Base-by-base conservation (phyloP, 2,329 filamentous ascomycete genomes). In the Penicillium italicum region DNA sequence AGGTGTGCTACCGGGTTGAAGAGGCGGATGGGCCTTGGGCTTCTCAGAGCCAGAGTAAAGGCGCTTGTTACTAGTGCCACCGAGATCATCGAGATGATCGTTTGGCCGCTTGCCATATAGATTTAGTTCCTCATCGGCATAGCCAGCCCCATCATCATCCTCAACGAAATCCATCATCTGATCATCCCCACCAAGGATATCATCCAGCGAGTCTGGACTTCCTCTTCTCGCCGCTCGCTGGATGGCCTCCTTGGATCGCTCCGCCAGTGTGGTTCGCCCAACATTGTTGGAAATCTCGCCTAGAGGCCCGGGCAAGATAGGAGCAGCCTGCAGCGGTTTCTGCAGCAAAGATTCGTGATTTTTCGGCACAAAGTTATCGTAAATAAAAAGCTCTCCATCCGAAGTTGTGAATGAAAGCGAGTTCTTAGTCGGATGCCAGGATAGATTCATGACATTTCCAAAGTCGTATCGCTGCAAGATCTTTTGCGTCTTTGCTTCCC, bases 71-170 rank as follows among this genome's bases (percentile, higher is more conserved):
- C 73, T 69, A 48, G 74, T 71, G 24, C 74, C 77, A 56, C 77
- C 74, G 12, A 73, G 61, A 5, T 75, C 74, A 48, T 76, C 77
- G 3, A 80, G 64, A 66, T 82, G 76, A 31, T 71, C 77, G 60
- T 79, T 81, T 20, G 79, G 76, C 45, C 87, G 81, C 68, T 90
- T 90, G 5, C 86, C 84, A 57, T 79, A 85, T 64, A 74, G 74
- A 59, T 86, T 89, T 18, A 86, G 77, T 9, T 79, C 84, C 38
- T 87, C 63, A 9, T 57, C 76, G 1, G 86, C 83, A 73, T 97
- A 97, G 40, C 93, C 94, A 33, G 91, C 93, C 11, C 92, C 92
- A 69, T 99, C 94, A 61, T 99, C 94, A 66, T 99, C 94, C 5
- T 91, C 86, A 1, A 99, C 90, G 70, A 97, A 99, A 60, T 91